phyloP scores from a whole-genome alignment of 225 moss, liverwort and hornwort species.

The Pseudisothecium myosuroides region DNA sequence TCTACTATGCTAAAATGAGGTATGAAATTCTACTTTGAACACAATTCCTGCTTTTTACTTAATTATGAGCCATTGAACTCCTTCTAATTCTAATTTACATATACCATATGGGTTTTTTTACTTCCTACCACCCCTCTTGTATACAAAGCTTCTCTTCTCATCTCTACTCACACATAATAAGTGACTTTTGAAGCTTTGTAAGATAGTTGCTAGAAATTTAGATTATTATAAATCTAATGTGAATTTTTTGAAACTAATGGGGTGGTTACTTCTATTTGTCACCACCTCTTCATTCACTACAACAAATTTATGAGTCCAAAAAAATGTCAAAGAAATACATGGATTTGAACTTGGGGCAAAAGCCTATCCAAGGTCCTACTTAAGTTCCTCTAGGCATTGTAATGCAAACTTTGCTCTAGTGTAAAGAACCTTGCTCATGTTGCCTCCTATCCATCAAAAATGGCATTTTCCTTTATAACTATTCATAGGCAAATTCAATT shows the following conservation, averaged over 20 bases:
- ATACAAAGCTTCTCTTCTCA: fast-evolving
- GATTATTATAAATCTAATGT: no score
- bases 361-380: fast-evolving
- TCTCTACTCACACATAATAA: fast-evolving
- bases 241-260: not conserved
- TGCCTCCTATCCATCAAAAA: no score
- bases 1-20: not conserved
- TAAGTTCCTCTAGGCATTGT: no score
- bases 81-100: not conserved
- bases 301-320: no score
- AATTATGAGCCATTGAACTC: not conserved
- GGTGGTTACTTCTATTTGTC: not conserved
- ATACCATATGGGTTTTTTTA: not conserved
- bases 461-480: no score
- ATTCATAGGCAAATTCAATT: no score
- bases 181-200: no score
- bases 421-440: no score
- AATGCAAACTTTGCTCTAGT: no score
- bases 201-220: no score
- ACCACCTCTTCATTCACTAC: no score
- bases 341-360: fast-evolving
- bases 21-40: not conserved
- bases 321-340: fast-evolving
- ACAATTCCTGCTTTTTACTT: not conserved
- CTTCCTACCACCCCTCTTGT: not conserved